These are phyloP conservation scores for Paramecium biaurelia DNA, from an alignment of 73 alveolate species.

Conservation along the genomic window DNA sequence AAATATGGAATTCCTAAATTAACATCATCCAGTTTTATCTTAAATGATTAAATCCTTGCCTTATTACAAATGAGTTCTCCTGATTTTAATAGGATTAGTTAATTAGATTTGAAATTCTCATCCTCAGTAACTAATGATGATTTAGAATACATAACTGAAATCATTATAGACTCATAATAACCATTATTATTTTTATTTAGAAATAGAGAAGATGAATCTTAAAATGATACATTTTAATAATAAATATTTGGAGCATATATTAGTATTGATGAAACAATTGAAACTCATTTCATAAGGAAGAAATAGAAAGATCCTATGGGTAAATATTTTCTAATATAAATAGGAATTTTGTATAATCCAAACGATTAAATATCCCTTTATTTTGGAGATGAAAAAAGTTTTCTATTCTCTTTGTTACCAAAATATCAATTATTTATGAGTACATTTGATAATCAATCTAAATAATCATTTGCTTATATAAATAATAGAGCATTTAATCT, in stretches of 20 bases:
- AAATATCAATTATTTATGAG: conserved; percentile 34
- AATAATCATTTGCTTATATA: conserved; percentile 7
- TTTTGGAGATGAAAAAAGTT: conserved; percentile 53
- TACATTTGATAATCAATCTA: conserved; percentile 16
- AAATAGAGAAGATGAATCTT: conserved; percentile 48
- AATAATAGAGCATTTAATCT: conserved; percentile 35
- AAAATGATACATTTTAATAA: conserved; percentile 42
- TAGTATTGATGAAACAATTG: conserved; percentile 5
- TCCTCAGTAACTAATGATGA: conserved; percentile 38
- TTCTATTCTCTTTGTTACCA: conserved; percentile 19
- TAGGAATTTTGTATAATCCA: conserved; percentile 10
- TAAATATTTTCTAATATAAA: neutral
- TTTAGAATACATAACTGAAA: conserved; percentile 3
- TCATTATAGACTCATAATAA: neutral
- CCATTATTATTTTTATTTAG: conserved; percentile 20
- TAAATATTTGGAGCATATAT: conserved; percentile 48
- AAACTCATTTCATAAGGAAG: conserved; percentile 22
- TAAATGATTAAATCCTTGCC: conserved; percentile 6
- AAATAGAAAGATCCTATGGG: conserved; percentile 43
- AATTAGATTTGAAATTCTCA: neutral
- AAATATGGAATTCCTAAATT: conserved; percentile 6
- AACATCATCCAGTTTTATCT: neutral
- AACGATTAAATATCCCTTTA: conserved; percentile 11
- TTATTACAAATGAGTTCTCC: conserved; percentile 43
- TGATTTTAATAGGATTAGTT: neutral